Base-by-base conservation (phyloP, 2,329 filamentous ascomycete species). In the Verticillium nubilum region DNA sequence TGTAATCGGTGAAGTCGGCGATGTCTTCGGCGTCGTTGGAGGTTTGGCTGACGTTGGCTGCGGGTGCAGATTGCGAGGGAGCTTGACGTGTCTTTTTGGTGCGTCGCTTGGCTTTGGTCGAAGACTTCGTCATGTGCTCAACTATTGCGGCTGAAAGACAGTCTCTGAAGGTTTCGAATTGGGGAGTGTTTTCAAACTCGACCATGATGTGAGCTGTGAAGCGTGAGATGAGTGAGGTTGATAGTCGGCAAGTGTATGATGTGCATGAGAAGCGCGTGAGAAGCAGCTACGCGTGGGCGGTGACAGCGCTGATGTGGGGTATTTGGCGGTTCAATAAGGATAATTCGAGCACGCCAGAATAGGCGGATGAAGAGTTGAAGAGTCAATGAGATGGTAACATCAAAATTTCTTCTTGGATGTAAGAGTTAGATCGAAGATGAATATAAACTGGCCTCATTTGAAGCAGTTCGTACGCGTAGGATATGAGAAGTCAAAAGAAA, bases 1-100 rank as follows among this genome's bases (percentile, higher is more conserved):
- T 81, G 72, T 93, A 95, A 77, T 93, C 87, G 58, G 90, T 86
- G 73, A 96, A 96, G 1, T 96, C 92, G 27, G 85, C 84, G 25
- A 95, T 74, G 58, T 93, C 90, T 65, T 89, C 87, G 5, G 83
- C 84, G 65, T 84, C 69, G 15, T 61, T 54, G 5, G 65, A 50
- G 27, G 55, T n/a, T 6, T 57, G 61, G 37, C 42, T 23, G 42
- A 4, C 53, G 17, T n/a, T 19, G 15, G 55, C 9, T 10, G 33
- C 13, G 2, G n/a, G 9, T 17, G 13, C 4, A 31, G 35, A 15
- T n/a, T 13, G 42, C 23, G 23, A 35, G 33, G 53, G 33, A 33
- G 9, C 5, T n/a, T 54, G 37, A 52, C 57, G 25, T 50, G 67
- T 57, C 66, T 67, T 63, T 74, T 76, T 3, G 77, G 68, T 27